Percentiles rank a stretch among this genome's conserved stretches.
Evolutionary conservation across 2,329 filamentous ascomycete species (phyloP).

Genomic region (Trichophyton rubrum): DNA sequence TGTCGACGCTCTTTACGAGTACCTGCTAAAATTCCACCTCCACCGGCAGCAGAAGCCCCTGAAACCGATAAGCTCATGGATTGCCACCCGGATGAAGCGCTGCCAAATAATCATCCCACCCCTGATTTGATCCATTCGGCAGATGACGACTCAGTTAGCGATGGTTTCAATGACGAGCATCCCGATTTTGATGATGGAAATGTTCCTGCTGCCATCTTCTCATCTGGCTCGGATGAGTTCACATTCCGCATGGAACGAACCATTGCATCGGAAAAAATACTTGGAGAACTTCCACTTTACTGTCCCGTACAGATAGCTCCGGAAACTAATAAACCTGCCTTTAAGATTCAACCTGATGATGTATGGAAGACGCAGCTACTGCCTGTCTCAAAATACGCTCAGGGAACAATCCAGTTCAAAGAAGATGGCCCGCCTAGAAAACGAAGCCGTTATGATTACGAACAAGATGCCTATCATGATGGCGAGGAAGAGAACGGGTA

Average conservation of each 20-base stretch:
- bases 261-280: slow-evolving; percentile 59
- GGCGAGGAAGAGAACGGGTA: slow-evolving; percentile 36
- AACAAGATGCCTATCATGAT: slow-evolving; percentile 23
- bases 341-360: slow-evolving; percentile 54
- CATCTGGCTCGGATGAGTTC: slow-evolving; percentile 67
- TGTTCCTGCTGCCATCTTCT: slow-evolving; percentile 68
- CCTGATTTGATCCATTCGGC: slow-evolving; percentile 56
- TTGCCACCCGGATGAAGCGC: slow-evolving; percentile 17
- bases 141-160: slow-evolving; percentile 46
- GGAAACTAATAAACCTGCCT: slow-evolving; percentile 44
- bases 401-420: slow-evolving; percentile 62
- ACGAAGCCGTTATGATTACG: slow-evolving; percentile 69
- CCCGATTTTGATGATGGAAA: slow-evolving; percentile 32
- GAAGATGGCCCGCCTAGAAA: slow-evolving; percentile 56
- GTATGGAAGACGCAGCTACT: slow-evolving; percentile 65
- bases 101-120: slow-evolving; percentile 39
- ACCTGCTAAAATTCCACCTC: slow-evolving; percentile 24
- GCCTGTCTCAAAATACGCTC: slow-evolving; percentile 75
- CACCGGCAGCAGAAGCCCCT: slow-evolving; percentile 12
- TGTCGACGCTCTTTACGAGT: slow-evolving; percentile 59
- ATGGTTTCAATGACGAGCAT: slow-evolving; percentile 35
- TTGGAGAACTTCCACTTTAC: slow-evolving; percentile 73
- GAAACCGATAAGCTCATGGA: background rate
- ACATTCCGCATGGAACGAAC: slow-evolving; percentile 67
- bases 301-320: slow-evolving; percentile 46